Conservation (phyloP, 495 filamentous ascomycete genomes). For the Aspergillus funiculosus region DNA sequence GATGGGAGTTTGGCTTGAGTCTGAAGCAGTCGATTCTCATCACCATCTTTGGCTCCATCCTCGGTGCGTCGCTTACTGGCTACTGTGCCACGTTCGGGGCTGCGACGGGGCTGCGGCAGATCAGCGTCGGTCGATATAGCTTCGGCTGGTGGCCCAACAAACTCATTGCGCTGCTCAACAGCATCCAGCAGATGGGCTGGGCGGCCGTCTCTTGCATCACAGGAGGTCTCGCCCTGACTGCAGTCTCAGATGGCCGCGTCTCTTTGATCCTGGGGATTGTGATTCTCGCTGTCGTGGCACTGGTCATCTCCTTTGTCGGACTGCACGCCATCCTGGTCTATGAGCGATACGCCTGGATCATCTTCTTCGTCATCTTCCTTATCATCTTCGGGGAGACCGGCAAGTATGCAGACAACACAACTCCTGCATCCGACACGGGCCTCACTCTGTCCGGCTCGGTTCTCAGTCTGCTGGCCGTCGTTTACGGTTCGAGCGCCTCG, state of each 20-base stretch:
- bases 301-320: conserved; percentile 5
- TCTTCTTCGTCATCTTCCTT: conserved; percentile 8
- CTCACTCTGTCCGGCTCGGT: background rate
- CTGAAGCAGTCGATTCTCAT: conserved; percentile 5
- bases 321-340: conserved; percentile 6
- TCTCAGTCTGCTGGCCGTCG: conserved; percentile 4
- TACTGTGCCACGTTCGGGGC: conserved; percentile 42
- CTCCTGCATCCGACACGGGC: background rate
- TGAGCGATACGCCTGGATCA: conserved; percentile 8
- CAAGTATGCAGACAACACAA: background rate
- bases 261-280: conserved; percentile 4
- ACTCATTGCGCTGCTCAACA: conserved; percentile 46
- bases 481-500: conserved; percentile 7
- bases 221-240: conserved; percentile 2
- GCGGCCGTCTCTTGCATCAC: conserved; percentile 6
- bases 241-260: conserved; percentile 4
- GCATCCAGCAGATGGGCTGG: conserved; percentile 47
- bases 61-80: background rate
- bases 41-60: conserved; percentile 2
- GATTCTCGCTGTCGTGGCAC: conserved; percentile 3
- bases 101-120: conserved; percentile 48
- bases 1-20: conserved; percentile 7
- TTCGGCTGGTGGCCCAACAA: conserved; percentile 52
- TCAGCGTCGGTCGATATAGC: conserved; percentile 49
- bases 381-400: conserved; percentile 7